Conservation (phyloP, 1,284 basidiomycete species). For the Coniferiporia sulphurascens region DNA sequence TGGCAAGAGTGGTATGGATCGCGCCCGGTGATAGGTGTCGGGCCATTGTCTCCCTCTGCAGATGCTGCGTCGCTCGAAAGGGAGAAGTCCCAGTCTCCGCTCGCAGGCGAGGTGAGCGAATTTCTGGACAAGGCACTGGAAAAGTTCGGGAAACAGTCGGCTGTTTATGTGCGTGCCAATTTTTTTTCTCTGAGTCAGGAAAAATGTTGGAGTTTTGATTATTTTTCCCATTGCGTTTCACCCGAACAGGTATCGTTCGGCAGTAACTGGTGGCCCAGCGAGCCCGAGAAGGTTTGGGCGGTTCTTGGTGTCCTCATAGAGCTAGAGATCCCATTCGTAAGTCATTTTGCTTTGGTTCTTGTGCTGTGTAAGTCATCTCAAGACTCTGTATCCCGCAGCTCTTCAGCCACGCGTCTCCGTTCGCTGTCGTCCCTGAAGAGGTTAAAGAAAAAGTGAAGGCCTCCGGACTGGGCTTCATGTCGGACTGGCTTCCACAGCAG, state of each 20-base stretch:
- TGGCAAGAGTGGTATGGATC: constrained; percentile 6
- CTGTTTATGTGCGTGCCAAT: constrained; percentile 12
- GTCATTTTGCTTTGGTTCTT: neutral
- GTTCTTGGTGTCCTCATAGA: constrained; percentile 14
- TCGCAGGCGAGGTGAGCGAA: neutral
- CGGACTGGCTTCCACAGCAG: constrained; percentile 19
- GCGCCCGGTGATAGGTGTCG: neutral
- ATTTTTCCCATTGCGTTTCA: too few species aligned
- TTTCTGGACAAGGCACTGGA: constrained; percentile 11
- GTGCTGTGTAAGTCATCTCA: neutral
- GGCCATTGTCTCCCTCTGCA: neutral
- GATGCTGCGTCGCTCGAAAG: neutral
- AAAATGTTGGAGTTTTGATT: too few species aligned
- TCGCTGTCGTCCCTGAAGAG: constrained; percentile 13
- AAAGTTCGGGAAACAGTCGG: constrained; percentile 11
- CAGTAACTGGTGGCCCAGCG: constrained; percentile 14
- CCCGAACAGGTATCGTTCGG: constrained; percentile 18
- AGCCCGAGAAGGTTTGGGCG: constrained; percentile 16
- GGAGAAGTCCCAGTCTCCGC: neutral
- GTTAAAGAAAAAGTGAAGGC: constrained; percentile 7
- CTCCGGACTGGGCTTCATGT: constrained; percentile 12
- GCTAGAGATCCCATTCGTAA: constrained; percentile 16
- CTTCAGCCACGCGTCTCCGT: constrained; percentile 9
- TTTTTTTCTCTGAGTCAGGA: neutral
- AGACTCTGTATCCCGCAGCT: neutral